Conservation (phyloP, 225 moss, liverwort and hornwort genomes). For the Physcomitrellopsis africana region DNA sequence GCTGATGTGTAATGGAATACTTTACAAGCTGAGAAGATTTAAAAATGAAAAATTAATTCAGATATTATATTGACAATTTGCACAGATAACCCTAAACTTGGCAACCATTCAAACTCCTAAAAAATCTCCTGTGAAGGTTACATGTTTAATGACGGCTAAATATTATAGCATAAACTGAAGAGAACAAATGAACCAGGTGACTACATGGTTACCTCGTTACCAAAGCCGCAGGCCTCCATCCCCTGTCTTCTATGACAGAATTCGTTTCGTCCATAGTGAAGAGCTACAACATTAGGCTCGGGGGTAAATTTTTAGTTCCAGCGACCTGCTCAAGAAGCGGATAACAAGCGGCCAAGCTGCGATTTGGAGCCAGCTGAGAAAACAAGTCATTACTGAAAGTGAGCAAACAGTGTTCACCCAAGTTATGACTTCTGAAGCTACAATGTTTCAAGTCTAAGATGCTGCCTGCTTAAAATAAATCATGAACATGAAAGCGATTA, state of each 20-base stretch:
- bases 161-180: conserved; percentile 3
- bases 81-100: neutral
- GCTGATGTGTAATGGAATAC: neutral
- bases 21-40: conserved; percentile 13
- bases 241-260: conserved; percentile 70
- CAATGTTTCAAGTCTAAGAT: conserved; percentile 78
- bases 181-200: conserved; percentile 3
- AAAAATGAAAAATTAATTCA: neutral
- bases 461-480: conserved; percentile 62
- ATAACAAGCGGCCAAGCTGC: conserved; percentile 76
- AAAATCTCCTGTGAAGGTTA: neutral
- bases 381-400: conserved; percentile 85
- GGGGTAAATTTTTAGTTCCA: conserved; percentile 71
- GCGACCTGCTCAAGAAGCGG: conserved; percentile 89
- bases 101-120: conserved; percentile 3
- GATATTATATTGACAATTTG: neutral
- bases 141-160: neutral
- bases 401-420: conserved; percentile 82
- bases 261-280: conserved; percentile 72
- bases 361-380: conserved; percentile 63
- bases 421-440: conserved; percentile 26
- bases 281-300: conserved; percentile 67
- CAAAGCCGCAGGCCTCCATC: conserved; percentile 57
- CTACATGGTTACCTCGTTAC: conserved; percentile 63
- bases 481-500: neutral